These are phyloP conservation scores for Eucalyptus regnans DNA, from an alignment of 345 rosid genomes.

Conservation along the genomic window DNA sequence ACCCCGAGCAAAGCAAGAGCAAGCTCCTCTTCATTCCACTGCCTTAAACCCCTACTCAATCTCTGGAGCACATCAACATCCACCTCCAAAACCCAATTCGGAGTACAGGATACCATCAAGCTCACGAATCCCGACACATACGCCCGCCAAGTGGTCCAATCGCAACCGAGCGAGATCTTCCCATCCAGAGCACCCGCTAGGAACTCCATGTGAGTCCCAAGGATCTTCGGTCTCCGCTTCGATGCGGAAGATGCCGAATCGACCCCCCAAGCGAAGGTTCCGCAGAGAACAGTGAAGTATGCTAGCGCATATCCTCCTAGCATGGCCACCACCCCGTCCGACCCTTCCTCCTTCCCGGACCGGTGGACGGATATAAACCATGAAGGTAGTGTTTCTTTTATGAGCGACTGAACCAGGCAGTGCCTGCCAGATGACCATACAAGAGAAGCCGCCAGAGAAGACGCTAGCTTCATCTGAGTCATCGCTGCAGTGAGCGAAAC, in stretches of 20 bases:
- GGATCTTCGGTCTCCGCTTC: conserved; percentile 54
- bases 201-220: conserved; percentile 65
- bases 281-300: conserved; percentile 63
- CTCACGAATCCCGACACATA: conserved; percentile 67
- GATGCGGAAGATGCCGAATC: conserved; percentile 63
- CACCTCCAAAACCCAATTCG: conserved; percentile 78
- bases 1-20: conserved; percentile 61
- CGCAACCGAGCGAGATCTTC: conserved; percentile 77
- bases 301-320: conserved; percentile 83
- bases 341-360: conserved; percentile 31
- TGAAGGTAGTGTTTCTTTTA: conserved; percentile 82
- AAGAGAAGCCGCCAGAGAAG: conserved; percentile 84
- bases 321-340: conserved; percentile 59
- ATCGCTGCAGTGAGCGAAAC: conserved; percentile 71
- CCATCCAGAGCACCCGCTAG: conserved; percentile 81
- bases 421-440: conserved; percentile 84
- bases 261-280: conserved; percentile 90
- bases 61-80: conserved; percentile 66
- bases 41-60: conserved; percentile 67
- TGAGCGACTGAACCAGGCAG: conserved; percentile 58
- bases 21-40: conserved; percentile 69
- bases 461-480: conserved; percentile 73
- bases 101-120: conserved; percentile 74
- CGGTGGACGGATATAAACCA: conserved; percentile 79
- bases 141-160: conserved; percentile 60